Base-by-base conservation (phyloP, 306 rosid genomes). In the Prunus dulcis region DNA sequence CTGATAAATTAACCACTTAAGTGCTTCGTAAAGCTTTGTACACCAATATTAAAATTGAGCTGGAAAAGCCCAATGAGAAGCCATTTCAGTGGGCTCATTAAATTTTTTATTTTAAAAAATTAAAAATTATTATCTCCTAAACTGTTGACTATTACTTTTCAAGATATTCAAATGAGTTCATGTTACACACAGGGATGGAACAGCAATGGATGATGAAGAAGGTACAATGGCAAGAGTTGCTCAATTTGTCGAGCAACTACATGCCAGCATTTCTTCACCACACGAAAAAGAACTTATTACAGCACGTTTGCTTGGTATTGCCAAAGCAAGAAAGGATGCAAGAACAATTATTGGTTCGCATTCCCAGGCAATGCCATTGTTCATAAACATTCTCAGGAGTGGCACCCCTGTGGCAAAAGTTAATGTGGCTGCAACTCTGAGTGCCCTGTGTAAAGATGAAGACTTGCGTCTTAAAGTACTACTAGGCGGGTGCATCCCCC, bases 351-450 rank as follows among this genome's bases (percentile, higher is more conserved):
- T 95, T 51, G 96, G 98, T 81, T 92, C 93, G 77, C 97, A 92
- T 89, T 89, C 97, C 82, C 98, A 92, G 82, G 98, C 97, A 65
- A 95, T 95, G 97, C 97, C 97, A 52, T 89, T 95, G 88, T 92
- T 95, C 88, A 88, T 92, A 82, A 95, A 83, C 87, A 87, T 92
- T 81, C 98, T 95, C 79, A 85, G 98, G 83, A 87, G 77, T 79
- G 96, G 98, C 82, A 89, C 96, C 67, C 79, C 86, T 66, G 80
- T 38, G 30, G 98, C 98, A 62, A 95, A 90, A 89, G 92, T 92
- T 78, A 89, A 90, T 82, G 93, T 92, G 76, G 98, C 98, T 61
- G 76, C 87, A 79, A 92, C 90, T 77, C 84, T 95, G 25, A 88
- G 91, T 84, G 86, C 82, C 76, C 86, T 95, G 75, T 95, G 97